Base-by-base conservation (phyloP, 345 rosid species). In the Salix suchowensis region DNA sequence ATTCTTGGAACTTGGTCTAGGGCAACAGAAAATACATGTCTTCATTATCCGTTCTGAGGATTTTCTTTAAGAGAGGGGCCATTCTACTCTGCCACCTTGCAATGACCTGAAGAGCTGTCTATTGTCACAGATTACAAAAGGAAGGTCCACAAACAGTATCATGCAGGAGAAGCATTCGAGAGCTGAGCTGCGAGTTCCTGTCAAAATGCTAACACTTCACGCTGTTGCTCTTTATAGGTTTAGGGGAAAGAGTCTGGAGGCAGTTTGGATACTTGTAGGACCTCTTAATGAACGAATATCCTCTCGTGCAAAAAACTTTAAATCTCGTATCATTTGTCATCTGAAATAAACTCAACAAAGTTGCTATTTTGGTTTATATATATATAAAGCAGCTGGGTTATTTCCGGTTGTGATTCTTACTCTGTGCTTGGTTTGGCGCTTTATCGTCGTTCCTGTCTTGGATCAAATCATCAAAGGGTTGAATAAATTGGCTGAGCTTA, bases 121-220 rank as follows among this genome's bases (percentile, higher is more conserved):
- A n/a, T n/a, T 58, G 64, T 9, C 26, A 8, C 44, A 72, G 74
- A 48, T 68, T 76, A 70, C n/a, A 8, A 8, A 58, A 77, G 42
- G 61, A 74, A 68, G 83, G 76, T 72, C 61, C 75, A 70, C 23
- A 23, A 52, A 18, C 78, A 82, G 79, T 68, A 71, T 18, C 72
- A 55, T 62, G 68, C 82, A 28, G 87, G 86, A 74, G 85, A 78
- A 77, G 72, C 37, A 69, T 72, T 28, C 1, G 86, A 85, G 78
- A 79, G 82, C 61, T 85, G 80, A 87, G 85, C 42, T 3, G 48
- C 54, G 60, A 78, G 12, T n/a, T n/a, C 9, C 32, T 39, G 13
- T 15, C n/a, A n/a, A n/a, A n/a, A n/a, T n/a, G n/a, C n/a, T n/a
- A n/a, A n/a, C n/a, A n/a, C n/a, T n/a, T n/a, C n/a, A n/a, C n/a